Conservation (phyloP, 106 monocot species). For the Gastrodia elata region DNA sequence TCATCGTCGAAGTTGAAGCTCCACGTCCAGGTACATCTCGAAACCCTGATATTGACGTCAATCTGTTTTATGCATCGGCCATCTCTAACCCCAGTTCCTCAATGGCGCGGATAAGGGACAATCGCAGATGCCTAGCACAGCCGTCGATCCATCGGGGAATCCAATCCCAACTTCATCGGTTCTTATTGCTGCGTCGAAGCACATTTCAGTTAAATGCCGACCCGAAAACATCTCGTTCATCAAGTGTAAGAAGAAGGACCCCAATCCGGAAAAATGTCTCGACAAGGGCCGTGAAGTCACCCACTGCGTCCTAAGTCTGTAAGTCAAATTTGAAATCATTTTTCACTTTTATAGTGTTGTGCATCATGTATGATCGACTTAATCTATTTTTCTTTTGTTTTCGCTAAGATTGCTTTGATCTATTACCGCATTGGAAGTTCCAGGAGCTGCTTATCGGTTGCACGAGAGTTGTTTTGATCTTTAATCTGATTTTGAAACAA, state of each 20-base stretch:
- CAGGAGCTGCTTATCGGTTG: not conserved
- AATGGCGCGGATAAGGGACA: not conserved
- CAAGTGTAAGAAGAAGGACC: slow-evolving; percentile 92
- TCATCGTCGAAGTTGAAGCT: too few relatives aligned
- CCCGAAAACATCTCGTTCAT: slow-evolving; percentile 83
- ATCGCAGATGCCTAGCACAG: slow-evolving; percentile 29
- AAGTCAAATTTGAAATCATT: not conserved
- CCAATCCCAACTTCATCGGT: slow-evolving; percentile 94
- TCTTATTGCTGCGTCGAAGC: slow-evolving; percentile 91
- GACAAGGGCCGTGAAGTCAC: slow-evolving; percentile 79
- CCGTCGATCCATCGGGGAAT: slow-evolving; percentile 49
- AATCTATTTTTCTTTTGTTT: not conserved
- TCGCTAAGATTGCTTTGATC: not conserved
- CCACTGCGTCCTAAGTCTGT: slow-evolving; percentile 70
- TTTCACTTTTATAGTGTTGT: not conserved
- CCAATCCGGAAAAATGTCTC: slow-evolving; percentile 95
- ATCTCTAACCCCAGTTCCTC: not conserved
- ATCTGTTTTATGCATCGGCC: not conserved
- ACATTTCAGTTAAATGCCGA: slow-evolving; percentile 60
- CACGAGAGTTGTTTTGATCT: not conserved
- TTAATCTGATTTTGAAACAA: not conserved
- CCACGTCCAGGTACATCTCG: not conserved
- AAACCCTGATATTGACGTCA: not conserved
- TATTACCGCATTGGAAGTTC: not conserved
- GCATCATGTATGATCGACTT: not conserved